Evolutionary conservation across 2,329 filamentous ascomycete genomes (phyloP).

Genomic region (Sclerotinia trifoliorum): DNA sequence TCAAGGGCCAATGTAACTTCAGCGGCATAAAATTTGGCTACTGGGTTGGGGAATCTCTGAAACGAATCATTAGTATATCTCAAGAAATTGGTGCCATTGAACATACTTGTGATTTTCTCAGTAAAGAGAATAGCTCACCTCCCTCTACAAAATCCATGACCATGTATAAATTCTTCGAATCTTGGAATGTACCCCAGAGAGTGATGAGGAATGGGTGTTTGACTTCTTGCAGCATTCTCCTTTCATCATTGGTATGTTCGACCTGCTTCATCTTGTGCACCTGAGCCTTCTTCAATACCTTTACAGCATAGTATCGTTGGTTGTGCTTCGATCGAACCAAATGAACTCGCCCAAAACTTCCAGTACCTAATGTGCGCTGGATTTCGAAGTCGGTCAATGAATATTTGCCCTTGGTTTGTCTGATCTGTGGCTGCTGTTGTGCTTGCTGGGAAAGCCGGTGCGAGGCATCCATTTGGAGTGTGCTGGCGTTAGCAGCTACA

Average conservation of each 20-base stretch:
- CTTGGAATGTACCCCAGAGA: conserved; percentile 97
- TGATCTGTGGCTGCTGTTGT: conserved; percentile 39
- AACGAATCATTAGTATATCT: conserved; percentile 22
- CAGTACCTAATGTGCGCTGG: conserved; percentile 87
- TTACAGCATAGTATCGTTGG: conserved; percentile 95
- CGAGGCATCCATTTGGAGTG: conserved; percentile 18
- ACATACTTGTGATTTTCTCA: conserved; percentile 82
- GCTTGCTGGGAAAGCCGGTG: conserved; percentile 24
- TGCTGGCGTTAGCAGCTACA: conserved; percentile 4
- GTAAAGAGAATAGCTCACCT: conserved; percentile 91
- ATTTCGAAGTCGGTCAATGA: conserved; percentile 87
- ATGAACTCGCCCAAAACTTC: conserved; percentile 95
- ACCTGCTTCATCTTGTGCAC: conserved; percentile 99
- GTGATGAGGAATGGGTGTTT: conserved; percentile 98
- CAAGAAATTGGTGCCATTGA: conserved; percentile 8
- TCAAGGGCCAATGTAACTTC: conserved; percentile 95
- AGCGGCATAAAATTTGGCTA: conserved; percentile 98
- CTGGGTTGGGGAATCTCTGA: conserved; percentile 95
- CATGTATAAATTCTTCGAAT: conserved; percentile 96
- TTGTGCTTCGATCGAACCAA: conserved; percentile 98
- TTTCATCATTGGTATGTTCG: conserved; percentile 98
- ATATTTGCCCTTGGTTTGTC: conserved; percentile 96
- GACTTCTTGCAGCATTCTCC: conserved; percentile 91
- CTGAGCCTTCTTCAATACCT: conserved; percentile 97
- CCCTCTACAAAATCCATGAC: conserved; percentile 99